Evolutionary conservation across 1,284 basidiomycete genomes (phyloP).

Genomic region (Paramarasmius palmivorus): DNA sequence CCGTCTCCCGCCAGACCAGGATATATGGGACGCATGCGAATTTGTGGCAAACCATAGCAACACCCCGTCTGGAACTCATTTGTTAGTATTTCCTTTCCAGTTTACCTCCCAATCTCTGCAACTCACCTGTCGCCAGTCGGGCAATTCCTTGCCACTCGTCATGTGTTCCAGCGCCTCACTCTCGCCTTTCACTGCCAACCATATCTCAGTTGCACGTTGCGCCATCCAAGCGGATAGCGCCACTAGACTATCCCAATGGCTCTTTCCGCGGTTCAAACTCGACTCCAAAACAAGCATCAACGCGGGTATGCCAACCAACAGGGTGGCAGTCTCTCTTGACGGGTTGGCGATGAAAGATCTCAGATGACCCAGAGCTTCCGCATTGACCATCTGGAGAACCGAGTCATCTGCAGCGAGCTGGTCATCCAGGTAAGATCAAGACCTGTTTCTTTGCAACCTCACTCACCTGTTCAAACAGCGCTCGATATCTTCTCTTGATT

Average conservation of each 20-base stretch:
- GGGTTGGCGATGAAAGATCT: not conserved
- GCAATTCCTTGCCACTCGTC: not conserved
- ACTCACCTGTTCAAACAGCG: not conserved
- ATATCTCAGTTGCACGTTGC: too few species aligned
- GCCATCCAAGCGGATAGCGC: too few species aligned
- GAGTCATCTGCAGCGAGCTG: not conserved
- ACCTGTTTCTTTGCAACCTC: not conserved
- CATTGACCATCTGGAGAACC: not conserved
- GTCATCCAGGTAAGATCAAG: not conserved
- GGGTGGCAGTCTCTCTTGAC: not conserved
- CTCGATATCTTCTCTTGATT: too few species aligned
- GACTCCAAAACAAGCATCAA: too few species aligned
- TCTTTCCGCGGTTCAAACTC: too few species aligned
- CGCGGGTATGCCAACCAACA: not conserved
- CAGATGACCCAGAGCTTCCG: not conserved
- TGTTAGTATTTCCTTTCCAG: not conserved
- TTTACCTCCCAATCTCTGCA: not conserved
- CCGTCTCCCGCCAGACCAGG: too few species aligned
- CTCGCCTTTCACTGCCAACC: too few species aligned
- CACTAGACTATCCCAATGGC: too few species aligned
- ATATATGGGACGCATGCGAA: too few species aligned
- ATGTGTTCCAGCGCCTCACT: too few species aligned
- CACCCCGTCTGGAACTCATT: slow-evolving; percentile 2
- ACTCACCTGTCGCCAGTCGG: not conserved
- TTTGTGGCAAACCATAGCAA: slow-evolving; percentile 1